phyloP scores from a whole-genome alignment of 2,329 filamentous ascomycete genomes.

The Xenoacremonium recifei region DNA sequence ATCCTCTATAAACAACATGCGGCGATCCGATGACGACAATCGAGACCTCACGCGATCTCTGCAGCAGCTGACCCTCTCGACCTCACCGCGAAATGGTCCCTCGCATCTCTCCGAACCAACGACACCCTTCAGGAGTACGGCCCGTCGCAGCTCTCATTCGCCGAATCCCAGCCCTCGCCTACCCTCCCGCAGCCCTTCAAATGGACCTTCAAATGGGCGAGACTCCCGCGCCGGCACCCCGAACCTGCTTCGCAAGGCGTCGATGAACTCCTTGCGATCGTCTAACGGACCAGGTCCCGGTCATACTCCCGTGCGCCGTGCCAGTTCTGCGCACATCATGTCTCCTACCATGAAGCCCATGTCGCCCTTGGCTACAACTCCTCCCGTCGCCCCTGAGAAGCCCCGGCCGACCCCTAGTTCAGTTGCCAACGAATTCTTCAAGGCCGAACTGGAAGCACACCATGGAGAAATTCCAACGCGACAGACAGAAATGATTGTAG shows the following conservation, averaged over 20 bases:
- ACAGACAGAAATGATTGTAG: conserved; percentile 67
- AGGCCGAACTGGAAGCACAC: conserved; percentile 65
- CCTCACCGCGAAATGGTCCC: conserved; percentile 27
- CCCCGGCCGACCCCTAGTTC: conserved; percentile 47
- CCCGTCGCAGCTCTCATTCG: conserved; percentile 27
- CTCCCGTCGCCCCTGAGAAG: conserved; percentile 34
- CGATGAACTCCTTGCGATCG: conserved; percentile 56
- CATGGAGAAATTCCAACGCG: conserved; percentile 43
- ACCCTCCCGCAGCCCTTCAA: conserved; percentile 43
- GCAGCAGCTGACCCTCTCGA: conserved; percentile 43
- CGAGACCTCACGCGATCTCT: conserved; percentile 40
- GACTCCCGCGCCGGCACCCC: conserved; percentile 49
- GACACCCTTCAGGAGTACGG: conserved; percentile 39
- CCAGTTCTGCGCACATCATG: conserved; percentile 45
- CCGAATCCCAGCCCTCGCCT: conserved; percentile 25
- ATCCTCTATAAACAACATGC: conserved; percentile 31
- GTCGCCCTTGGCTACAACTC: conserved; percentile 26
- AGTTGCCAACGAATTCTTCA: conserved; percentile 68
- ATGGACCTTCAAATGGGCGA: conserved; percentile 37
- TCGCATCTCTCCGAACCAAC: conserved; percentile 37
- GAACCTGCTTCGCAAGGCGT: conserved; percentile 54
- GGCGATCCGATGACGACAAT: conserved; percentile 29
- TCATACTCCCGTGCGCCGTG: conserved; percentile 44
- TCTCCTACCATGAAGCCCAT: conserved; percentile 44
- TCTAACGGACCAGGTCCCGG: conserved; percentile 38